Percentiles rank a stretch among this genome's conserved stretches.
These are phyloP conservation scores for Aschersonia sp. DNA, from an alignment of 2,329 filamentous ascomycete genomes.

Conservation along the genomic window DNA sequence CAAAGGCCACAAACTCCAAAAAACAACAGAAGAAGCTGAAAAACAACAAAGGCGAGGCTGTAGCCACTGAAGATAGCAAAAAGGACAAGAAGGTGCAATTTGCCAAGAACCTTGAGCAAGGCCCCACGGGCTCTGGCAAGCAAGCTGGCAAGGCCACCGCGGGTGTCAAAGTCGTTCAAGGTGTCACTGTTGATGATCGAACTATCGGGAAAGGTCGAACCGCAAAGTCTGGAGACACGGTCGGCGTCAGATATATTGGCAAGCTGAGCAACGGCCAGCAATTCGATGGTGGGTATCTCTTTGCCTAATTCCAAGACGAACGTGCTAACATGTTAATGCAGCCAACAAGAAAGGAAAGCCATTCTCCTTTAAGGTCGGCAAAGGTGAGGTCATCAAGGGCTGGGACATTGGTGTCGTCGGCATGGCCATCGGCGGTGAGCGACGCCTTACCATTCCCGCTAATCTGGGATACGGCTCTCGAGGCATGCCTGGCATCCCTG, in stretches of 20 bases:
- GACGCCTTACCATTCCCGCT: conserved; percentile 79
- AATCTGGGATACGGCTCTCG: conserved; percentile 82
- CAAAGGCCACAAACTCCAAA: conserved; percentile 64
- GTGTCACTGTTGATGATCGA: conserved; percentile 90
- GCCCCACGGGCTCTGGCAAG: conserved; percentile 61
- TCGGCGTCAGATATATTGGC: conserved; percentile 95
- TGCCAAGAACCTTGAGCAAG: conserved; percentile 96
- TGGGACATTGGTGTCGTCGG: conserved; percentile 93
- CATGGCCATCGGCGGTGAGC: conserved; percentile 89
- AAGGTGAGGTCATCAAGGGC: conserved; percentile 94
- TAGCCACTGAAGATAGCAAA: conserved; percentile 43
- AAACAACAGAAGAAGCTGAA: conserved; percentile 97
- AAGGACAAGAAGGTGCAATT: conserved; percentile 94
- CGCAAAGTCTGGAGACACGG: conserved; percentile 79
- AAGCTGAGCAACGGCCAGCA: conserved; percentile 91
- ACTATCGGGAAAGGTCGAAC: conserved; percentile 74
- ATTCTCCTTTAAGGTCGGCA: conserved; percentile 88
- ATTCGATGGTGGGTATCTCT: conserved; percentile 62
- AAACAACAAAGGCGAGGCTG: conserved; percentile 92
- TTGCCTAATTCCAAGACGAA: not conserved
- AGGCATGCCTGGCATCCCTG: conserved; percentile 69
- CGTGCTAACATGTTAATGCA: conserved; percentile 16
- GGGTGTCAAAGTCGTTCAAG: conserved; percentile 67
- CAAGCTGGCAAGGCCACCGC: conserved; percentile 31
- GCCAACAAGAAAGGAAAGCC: conserved; percentile 99